Evolutionary conservation across 2,329 filamentous ascomycete genomes (phyloP), one percentile per base, ranked within the genome.

Genomic region (Monilinia fructicola): DNA sequence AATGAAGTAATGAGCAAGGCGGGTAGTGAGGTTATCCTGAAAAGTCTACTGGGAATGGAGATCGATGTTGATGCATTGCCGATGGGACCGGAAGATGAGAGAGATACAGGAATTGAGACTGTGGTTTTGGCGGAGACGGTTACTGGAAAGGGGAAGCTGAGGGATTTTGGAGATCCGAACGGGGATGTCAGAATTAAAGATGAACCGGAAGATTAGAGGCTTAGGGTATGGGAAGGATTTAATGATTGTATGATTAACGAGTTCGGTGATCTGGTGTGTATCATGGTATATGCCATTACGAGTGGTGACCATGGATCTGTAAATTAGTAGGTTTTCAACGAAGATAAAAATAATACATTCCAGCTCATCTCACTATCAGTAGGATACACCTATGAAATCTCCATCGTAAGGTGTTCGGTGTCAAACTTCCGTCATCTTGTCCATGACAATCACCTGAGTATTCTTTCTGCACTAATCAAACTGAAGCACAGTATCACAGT

Each of bases 1-100:
- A 97, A 97, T 76, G 86, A 91, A 74, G 93, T 98, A 12, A 95
- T 97, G 90, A 95, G 91, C 74, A 98, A 97, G 78, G 91, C 90
- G 0, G 94, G 94, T 0, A 89, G 90, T 10, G 87, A 86, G 66
- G 93, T 97, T 31, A 87, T 98, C 40, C 79, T 98, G 67, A 90
- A 89, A 78, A 87, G 85, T 69, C 76, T 97, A 65, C 77, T 97
- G 63, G 89, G 89, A 26, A 82, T 87, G 76, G 86, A 93, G 40
- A 90, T 97, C 66, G 91, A 97, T 77, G 79, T 96, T 4, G 92
- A 96, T 50, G 81, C 83, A n/a, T 78, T 98, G 74, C 93, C 93
- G 0, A 95, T 93, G 87, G 93, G 93, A 0, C 88, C 90, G 1
- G 92, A 95, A 71, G 83, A 88, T 68, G 82, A 86, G 65, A 85